Evolutionary conservation across 2,329 filamentous ascomycete genomes (phyloP).

Genomic region (Phialophora tarda): DNA sequence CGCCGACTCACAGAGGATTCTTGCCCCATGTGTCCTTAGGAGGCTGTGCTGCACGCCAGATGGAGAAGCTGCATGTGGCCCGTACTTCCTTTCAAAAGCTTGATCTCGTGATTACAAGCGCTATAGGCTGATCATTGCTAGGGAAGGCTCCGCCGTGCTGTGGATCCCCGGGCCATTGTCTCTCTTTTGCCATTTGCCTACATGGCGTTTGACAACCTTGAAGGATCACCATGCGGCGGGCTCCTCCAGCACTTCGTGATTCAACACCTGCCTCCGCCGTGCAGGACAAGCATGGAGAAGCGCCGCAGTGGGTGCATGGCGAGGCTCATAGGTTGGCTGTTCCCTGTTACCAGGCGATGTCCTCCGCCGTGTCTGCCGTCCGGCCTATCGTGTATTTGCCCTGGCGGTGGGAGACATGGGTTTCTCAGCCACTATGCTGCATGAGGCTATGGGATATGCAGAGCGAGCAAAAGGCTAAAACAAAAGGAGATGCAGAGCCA

Average conservation of each 20-base stretch:
- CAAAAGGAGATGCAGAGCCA: constrained; percentile 1
- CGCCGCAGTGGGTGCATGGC: neutral
- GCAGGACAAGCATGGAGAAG: neutral
- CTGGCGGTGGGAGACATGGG: neutral
- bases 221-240: neutral
- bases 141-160: neutral
- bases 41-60: neutral
- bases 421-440: constrained; percentile 2
- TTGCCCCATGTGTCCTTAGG: neutral
- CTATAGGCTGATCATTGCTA: neutral
- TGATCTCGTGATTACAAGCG: neutral
- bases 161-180: neutral
- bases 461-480: neutral
- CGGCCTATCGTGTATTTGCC: constrained; percentile 3
- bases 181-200: constrained; percentile 4
- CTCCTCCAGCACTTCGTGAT: neutral
- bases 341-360: neutral
- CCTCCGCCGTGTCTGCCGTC: neutral
- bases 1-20: neutral
- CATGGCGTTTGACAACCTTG: neutral
- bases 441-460: neutral
- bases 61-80: constrained; percentile 2
- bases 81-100: neutral
- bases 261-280: neutral
- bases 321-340: neutral